Evolutionary conservation across 164 flowering plant genomes (phyloP).

Genomic region (Kalanchoe fedtschenkoi): DNA sequence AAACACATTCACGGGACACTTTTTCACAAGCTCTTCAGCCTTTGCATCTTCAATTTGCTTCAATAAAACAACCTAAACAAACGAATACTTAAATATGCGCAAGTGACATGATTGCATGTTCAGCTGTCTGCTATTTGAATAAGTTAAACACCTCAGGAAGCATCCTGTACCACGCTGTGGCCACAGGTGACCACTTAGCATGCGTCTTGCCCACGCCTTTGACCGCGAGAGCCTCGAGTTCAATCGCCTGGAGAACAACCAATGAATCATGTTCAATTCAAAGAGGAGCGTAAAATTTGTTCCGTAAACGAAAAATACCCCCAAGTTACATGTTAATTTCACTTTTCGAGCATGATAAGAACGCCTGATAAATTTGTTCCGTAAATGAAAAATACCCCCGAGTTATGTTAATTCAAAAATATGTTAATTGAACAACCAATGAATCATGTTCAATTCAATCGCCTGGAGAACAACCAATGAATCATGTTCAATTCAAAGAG

Average conservation of each 20-base stretch:
- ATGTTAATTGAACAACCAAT: too few species aligned
- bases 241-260: slow-evolving; percentile 53
- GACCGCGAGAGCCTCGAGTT: slow-evolving; percentile 93
- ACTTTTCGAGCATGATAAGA: too few species aligned
- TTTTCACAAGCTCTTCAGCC: slow-evolving; percentile 60
- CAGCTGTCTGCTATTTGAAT: background rate
- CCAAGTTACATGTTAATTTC: background rate
- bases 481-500: background rate
- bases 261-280: background rate
- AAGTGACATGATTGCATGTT: too few species aligned
- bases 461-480: slow-evolving; percentile 28
- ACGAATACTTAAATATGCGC: too few species aligned
- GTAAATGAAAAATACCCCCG: too few species aligned
- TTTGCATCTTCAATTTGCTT: slow-evolving; percentile 48
- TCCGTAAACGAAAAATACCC: background rate
- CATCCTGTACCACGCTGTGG: slow-evolving; percentile 94
- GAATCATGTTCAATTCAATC: too few species aligned
- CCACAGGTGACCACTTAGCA: slow-evolving; percentile 98
- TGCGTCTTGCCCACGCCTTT: slow-evolving; percentile 88
- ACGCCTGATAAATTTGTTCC: background rate
- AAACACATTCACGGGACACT: slow-evolving; percentile 78
- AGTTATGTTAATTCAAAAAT: too few species aligned
- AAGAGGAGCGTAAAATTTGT: background rate
- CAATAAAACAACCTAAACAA: slow-evolving; percentile 51
- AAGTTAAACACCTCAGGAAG: slow-evolving; percentile 69